Percentiles rank a stretch among this genome's conserved stretches.
These are phyloP conservation scores for Neurospora sublineolata DNA, from an alignment of 495 filamentous ascomycete genomes.

Conservation along the genomic window DNA sequence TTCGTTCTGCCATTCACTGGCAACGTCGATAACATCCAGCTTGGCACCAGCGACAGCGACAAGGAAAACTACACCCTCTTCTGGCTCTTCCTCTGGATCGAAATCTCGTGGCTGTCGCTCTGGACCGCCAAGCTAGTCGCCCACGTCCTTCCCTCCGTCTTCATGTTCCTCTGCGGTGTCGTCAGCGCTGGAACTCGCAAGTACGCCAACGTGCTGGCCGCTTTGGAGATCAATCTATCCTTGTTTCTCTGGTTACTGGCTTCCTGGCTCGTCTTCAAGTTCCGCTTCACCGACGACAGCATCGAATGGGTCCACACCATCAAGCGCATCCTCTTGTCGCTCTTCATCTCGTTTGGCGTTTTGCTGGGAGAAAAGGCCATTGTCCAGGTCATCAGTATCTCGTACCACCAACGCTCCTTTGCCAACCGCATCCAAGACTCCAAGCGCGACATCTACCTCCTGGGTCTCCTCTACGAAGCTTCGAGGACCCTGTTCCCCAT, in stretches of 20 bases:
- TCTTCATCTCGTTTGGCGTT: constrained; percentile 66
- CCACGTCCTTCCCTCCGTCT: constrained; percentile 64
- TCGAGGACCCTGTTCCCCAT: constrained; percentile 78
- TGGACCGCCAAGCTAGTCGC: constrained; percentile 82
- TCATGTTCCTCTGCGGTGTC: constrained; percentile 80
- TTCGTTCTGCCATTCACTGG: constrained; percentile 51
- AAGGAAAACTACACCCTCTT: constrained; percentile 42
- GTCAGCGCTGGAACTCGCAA: constrained; percentile 87
- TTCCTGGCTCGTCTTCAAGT: constrained; percentile 68
- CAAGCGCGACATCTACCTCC: constrained; percentile 68
- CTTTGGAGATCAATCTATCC: constrained; percentile 74
- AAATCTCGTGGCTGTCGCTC: constrained; percentile 77
- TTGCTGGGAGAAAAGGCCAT: constrained; percentile 71
- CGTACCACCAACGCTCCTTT: constrained; percentile 92
- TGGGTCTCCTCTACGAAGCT: constrained; percentile 79
- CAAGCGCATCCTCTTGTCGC: constrained; percentile 60
- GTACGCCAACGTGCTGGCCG: constrained; percentile 70
- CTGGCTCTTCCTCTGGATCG: constrained; percentile 83
- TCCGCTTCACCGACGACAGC: constrained; percentile 35
- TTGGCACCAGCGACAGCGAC: constrained; percentile 30
- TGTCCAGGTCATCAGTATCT: constrained; percentile 86
- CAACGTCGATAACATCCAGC: constrained; percentile 19
- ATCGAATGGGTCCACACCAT: constrained; percentile 39
- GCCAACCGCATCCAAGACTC: constrained; percentile 75
- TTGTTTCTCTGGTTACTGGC: constrained; percentile 80